Evolutionary conservation across 306 rosid genomes (phyloP).

Genomic region (Vachellia collinsii): DNA sequence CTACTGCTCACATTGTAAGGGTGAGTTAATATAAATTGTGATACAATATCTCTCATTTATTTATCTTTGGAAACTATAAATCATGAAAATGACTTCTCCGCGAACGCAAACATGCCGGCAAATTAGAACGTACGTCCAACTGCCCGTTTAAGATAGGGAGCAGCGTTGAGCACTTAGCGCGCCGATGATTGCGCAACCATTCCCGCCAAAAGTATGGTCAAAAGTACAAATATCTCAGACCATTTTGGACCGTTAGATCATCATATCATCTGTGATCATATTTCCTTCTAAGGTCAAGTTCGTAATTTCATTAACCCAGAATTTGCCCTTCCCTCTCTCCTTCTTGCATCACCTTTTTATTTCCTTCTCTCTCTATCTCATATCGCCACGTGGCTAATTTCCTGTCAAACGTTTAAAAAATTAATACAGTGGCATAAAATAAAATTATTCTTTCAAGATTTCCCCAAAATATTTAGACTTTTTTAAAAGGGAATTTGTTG

Average conservation of each 20-base stretch:
- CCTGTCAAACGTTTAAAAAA: neutral
- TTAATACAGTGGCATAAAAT: neutral
- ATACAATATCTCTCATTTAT: no score
- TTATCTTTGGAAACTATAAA: no score
- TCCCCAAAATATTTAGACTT: neutral
- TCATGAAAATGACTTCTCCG: no score
- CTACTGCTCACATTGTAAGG: no score
- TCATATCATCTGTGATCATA: neutral
- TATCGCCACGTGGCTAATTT: neutral
- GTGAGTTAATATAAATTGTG: no score
- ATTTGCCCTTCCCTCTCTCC: neutral
- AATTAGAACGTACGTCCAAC: neutral
- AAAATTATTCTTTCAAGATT: no score
- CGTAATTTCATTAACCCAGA: neutral
- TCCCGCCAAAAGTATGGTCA: neutral
- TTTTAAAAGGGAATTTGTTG: neutral
- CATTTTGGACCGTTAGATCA: neutral
- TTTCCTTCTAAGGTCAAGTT: neutral
- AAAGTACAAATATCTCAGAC: neutral
- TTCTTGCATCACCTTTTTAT: neutral
- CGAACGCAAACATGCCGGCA: no score
- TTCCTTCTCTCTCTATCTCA: neutral
- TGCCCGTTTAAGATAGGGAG: no score
- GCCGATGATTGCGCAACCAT: constrained; percentile 17
- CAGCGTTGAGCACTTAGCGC: neutral